Evolutionary conservation across 805 yeast species (phyloP).

Genomic region (Hanseniaspora hatyaiensis): DNA sequence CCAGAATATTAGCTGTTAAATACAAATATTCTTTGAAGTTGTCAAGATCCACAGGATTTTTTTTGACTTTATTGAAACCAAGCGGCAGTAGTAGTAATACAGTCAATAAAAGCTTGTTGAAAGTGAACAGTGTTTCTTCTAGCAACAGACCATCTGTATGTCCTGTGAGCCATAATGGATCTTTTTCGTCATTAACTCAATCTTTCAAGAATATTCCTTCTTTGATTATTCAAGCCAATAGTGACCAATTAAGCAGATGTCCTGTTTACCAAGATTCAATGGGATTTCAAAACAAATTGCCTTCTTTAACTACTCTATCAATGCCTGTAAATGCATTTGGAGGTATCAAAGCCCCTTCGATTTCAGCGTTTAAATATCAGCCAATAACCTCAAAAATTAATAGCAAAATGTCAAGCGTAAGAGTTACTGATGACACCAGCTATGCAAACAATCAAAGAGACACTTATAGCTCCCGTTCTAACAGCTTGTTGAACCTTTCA

Average conservation of each 20-base stretch:
- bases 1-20: slow-evolving; percentile 40
- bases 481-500: not conserved
- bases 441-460: not conserved
- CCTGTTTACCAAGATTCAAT: slow-evolving; percentile 32
- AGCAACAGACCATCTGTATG: slow-evolving; percentile 14
- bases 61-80: slow-evolving; percentile 31
- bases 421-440: not conserved
- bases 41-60: slow-evolving; percentile 43
- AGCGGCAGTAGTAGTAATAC: slow-evolving; percentile 24
- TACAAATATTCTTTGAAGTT: slow-evolving; percentile 62
- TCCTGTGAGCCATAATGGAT: slow-evolving; percentile 21
- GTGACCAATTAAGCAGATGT: slow-evolving; percentile 29
- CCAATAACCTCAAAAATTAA: slow-evolving; percentile 13
- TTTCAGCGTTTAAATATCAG: slow-evolving; percentile 10
- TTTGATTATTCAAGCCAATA: slow-evolving; percentile 26
- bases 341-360: slow-evolving; percentile 1
- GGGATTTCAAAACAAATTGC: slow-evolving; percentile 24
- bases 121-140: too few species aligned
- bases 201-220: slow-evolving; percentile 29
- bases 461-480: not conserved
- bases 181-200: slow-evolving; percentile 24
- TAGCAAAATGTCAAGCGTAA: slow-evolving; percentile 9
- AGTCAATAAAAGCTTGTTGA: slow-evolving; percentile 10
- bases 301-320: not conserved
- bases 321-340: not conserved